Evolutionary conservation across 495 filamentous ascomycete species (phyloP).

Genomic region (Margaritispora aquatica): DNA sequence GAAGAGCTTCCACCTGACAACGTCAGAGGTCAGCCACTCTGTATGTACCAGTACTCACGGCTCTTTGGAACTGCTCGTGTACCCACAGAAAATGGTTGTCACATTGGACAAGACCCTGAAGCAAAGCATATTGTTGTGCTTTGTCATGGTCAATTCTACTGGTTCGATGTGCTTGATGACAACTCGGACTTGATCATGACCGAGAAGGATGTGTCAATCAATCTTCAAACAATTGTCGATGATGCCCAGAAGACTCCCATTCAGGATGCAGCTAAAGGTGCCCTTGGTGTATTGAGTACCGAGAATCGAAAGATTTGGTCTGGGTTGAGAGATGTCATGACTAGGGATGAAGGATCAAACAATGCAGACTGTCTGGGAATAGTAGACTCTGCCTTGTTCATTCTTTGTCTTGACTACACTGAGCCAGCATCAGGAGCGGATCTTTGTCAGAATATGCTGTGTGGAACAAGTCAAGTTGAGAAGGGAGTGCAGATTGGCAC

Average conservation of each 20-base stretch:
- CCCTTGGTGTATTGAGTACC: slow-evolving; percentile 87
- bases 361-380: slow-evolving; percentile 92
- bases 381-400: slow-evolving; percentile 89
- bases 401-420: slow-evolving; percentile 87
- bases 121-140: slow-evolving; percentile 91
- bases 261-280: slow-evolving; percentile 89
- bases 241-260: slow-evolving; percentile 86
- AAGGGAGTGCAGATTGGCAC: slow-evolving; percentile 94
- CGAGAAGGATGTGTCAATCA: slow-evolving; percentile 88
- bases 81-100: slow-evolving; percentile 90
- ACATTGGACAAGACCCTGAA: slow-evolving; percentile 86
- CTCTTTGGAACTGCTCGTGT: slow-evolving; percentile 94
- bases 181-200: slow-evolving; percentile 96
- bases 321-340: slow-evolving; percentile 81
- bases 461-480: slow-evolving; percentile 86
- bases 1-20: slow-evolving; percentile 93
- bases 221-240: slow-evolving; percentile 85
- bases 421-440: slow-evolving; percentile 73
- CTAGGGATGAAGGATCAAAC: slow-evolving; percentile 78
- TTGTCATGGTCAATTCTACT: slow-evolving; percentile 96
- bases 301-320: slow-evolving; percentile 98
- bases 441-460: slow-evolving; percentile 96
- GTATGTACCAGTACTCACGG: slow-evolving; percentile 97
- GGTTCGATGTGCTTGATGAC: slow-evolving; percentile 96
- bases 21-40: slow-evolving; percentile 71